A percentile compares a stretch with the other conserved stretches of the same genome.
phyloP scores from a whole-genome alignment of 768 basidiomycete genomes.

The Hydnomerulius pinastri region DNA sequence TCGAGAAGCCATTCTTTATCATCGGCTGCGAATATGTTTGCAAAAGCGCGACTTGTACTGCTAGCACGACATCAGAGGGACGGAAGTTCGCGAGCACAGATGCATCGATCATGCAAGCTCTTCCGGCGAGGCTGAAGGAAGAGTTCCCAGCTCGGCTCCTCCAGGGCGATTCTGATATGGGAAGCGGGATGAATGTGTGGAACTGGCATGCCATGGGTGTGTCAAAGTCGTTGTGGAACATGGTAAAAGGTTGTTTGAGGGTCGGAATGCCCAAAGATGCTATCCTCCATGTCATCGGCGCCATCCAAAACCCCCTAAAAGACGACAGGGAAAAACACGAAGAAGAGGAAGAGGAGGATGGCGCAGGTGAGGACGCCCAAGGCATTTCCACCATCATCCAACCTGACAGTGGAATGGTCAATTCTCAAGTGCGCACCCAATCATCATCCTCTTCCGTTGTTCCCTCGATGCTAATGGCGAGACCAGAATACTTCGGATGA shows the following conservation, averaged over 20 bases:
- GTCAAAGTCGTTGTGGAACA: constrained; percentile 69
- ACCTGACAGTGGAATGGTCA: constrained; percentile 24
- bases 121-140: constrained; percentile 66
- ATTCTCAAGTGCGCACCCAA: constrained; percentile 27
- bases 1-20: constrained; percentile 79
- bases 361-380: constrained; percentile 31
- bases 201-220: constrained; percentile 79
- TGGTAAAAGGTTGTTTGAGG: constrained; percentile 61
- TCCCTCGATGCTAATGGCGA: constrained; percentile 8
- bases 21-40: constrained; percentile 85
- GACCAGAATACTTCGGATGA: constrained; percentile 49
- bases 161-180: constrained; percentile 57
- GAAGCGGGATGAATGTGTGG: constrained; percentile 64
- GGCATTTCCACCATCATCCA: constrained; percentile 22
- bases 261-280: constrained; percentile 62
- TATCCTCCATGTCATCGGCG: constrained; percentile 57
- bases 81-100: constrained; percentile 75
- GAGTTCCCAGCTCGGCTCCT: constrained; percentile 73
- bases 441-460: neutral
- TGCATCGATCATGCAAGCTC: constrained; percentile 65
- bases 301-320: constrained; percentile 48
- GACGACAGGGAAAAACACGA: constrained; percentile 38
- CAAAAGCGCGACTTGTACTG: constrained; percentile 48
- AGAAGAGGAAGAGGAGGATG: constrained; percentile 36
- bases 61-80: constrained; percentile 48